phyloP scores from a whole-genome alignment of 2,329 filamentous ascomycete species.

The Talaromyces atroroseus region DNA sequence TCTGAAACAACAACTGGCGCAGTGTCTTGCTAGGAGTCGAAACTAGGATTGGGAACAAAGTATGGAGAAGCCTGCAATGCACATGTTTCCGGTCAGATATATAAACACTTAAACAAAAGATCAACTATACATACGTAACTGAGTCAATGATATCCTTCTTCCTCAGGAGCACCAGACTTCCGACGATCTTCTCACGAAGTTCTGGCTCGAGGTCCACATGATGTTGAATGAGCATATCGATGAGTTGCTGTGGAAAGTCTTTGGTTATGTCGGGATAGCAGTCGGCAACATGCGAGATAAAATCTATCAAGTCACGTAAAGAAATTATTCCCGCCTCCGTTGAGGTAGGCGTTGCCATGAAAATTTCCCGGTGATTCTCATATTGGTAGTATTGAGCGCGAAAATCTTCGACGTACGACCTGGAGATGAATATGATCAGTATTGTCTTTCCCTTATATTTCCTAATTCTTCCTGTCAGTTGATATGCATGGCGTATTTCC shows the following conservation, averaged over 20 bases:
- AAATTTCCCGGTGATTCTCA: constrained; percentile 84
- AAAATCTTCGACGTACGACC: constrained; percentile 87
- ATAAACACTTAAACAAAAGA: background rate
- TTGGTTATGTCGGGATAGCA: constrained; percentile 80
- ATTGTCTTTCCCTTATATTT: background rate
- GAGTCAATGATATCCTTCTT: constrained; percentile 93
- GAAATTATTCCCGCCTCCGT: constrained; percentile 74
- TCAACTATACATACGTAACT: constrained; percentile 44
- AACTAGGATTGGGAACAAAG: constrained; percentile 89
- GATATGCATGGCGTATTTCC: constrained; percentile 21
- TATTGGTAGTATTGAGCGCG: constrained; percentile 85
- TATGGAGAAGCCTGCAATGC: constrained; percentile 61
- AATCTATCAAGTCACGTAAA: constrained; percentile 85
- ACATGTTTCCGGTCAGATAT: background rate
- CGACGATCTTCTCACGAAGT: constrained; percentile 88
- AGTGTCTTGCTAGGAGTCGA: constrained; percentile 88
- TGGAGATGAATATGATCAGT: constrained; percentile 26
- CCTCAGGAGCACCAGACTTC: constrained; percentile 76
- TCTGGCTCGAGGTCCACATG: constrained; percentile 79
- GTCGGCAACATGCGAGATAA: constrained; percentile 88
- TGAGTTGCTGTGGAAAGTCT: constrained; percentile 73
- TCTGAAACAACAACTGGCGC: constrained; percentile 75
- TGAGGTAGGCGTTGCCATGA: constrained; percentile 74
- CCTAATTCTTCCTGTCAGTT: background rate
- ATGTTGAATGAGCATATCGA: constrained; percentile 72